Evolutionary conservation across 2,329 filamentous ascomycete genomes (phyloP), one percentile per base, ranked within the genome.

Genomic region (Graphilbum ipis-grandicollis): DNA sequence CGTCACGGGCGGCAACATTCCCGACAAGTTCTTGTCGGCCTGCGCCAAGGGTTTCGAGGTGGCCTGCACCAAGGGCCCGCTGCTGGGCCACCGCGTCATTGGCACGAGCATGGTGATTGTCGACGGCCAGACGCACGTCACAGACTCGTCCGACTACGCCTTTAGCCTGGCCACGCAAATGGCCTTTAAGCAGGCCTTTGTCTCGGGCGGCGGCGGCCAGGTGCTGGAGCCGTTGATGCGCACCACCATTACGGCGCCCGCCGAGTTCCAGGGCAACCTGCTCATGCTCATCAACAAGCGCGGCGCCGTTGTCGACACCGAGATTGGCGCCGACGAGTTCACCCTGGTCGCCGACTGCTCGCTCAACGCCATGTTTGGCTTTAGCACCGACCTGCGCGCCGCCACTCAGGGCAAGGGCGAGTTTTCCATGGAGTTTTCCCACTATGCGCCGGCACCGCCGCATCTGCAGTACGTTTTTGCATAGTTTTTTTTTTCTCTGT

Each of bases 401-500:
- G 82, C 86, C 18, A 96, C 86, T 2, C 90, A 98, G 63, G 90
- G 90, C 43, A 98, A 98, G 69, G 90, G 90, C 50, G 90, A 98
- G 63, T 98, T 94, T 54, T 80, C 72, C 50, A 96, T 98, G 90
- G 90, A 98, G 61, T 98, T 98, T 52, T 90, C 81, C 57, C 90
- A 96, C 62, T 98, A 98, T 52, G 75, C 81, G 36, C 68, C 84
- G 36, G 84, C 90, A 41, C 80, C 86, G 34, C 73, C 75, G 49
- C 86, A 96, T 54, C 56, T 96, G 56, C 90, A 98, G 79, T 81
- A 77, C 54, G 76, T 72, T 8, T 38, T 9, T 18, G 31, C 17
- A 14, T 15, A 19, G 36, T n/a, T 21, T n/a, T 15, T 9, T 15
- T 19, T 18, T 5, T n/a, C 17, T 17, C 19, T 31, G 41, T 23